These are phyloP conservation scores for Yamadazyma trypodendri DNA, from an alignment of 1,139 yeast genomes.

Conservation along the genomic window DNA sequence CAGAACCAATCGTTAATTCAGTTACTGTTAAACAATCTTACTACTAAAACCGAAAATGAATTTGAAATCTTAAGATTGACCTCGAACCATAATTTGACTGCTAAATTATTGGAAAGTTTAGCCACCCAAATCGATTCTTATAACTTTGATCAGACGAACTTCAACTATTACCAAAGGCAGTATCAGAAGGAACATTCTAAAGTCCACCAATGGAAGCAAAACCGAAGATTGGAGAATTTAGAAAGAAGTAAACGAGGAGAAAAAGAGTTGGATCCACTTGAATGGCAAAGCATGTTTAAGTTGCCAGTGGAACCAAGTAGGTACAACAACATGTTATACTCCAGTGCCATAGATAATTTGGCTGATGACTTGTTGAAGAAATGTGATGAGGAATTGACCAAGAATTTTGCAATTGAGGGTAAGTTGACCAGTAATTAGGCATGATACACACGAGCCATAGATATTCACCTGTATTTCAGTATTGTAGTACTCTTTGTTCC, in stretches of 20 bases:
- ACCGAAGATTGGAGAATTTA: conserved; percentile 66
- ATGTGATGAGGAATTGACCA: conserved; percentile 62
- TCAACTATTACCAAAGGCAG: conserved; percentile 81
- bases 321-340: conserved; percentile 67
- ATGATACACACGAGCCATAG: background rate
- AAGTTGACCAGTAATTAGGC: conserved; percentile 28
- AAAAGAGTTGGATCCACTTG: conserved; percentile 54
- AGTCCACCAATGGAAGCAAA: conserved; percentile 74
- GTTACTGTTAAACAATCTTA: conserved; percentile 31
- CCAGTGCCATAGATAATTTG: conserved; percentile 68
- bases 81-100: conserved; percentile 45
- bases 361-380: conserved; percentile 66
- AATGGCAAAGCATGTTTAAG: conserved; percentile 67
- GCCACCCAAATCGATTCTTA: conserved; percentile 75
- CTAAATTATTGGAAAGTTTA: conserved; percentile 62
- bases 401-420: conserved; percentile 58
- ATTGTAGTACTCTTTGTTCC: background rate
- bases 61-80: conserved; percentile 43
- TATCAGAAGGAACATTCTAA: conserved; percentile 69
- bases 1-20: conserved; percentile 52
- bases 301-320: conserved; percentile 78
- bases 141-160: conserved; percentile 79
- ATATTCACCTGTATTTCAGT: background rate
- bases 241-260: conserved; percentile 60
- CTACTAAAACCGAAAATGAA: conserved; percentile 19